Evolutionary conservation across 352 stramenopile genomes (phyloP).

Genomic region (Globisporangium rhizosaccharum): DNA sequence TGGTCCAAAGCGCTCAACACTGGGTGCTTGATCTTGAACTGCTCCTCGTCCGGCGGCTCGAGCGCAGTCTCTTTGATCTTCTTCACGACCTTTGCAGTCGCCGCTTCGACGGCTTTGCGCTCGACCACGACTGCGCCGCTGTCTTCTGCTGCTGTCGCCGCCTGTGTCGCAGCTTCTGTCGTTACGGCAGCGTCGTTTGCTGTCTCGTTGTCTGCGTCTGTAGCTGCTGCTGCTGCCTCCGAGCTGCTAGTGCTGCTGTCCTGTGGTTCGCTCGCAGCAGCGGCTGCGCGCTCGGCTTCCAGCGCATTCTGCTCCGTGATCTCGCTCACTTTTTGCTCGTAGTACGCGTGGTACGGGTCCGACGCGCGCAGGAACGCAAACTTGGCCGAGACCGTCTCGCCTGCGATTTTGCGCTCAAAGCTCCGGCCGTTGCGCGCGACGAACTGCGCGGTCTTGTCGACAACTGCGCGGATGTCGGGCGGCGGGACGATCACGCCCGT

Average conservation of each 20-base stretch:
- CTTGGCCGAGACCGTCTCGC: slow-evolving; percentile 94
- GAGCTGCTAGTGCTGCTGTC: slow-evolving; percentile 5
- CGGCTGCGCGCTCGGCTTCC: slow-evolving; percentile 24
- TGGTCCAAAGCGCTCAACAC: slow-evolving; percentile 91
- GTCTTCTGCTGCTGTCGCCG: slow-evolving; percentile 15
- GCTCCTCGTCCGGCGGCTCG: slow-evolving; percentile 50
- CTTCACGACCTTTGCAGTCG: slow-evolving; percentile 81
- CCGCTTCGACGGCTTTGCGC: slow-evolving; percentile 77
- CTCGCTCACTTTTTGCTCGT: slow-evolving; percentile 94
- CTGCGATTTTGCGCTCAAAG: slow-evolving; percentile 97
- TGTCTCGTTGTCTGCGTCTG: background rate
- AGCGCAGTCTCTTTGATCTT: slow-evolving; percentile 91
- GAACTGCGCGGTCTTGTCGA: slow-evolving; percentile 98
- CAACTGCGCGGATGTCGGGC: slow-evolving; percentile 95
- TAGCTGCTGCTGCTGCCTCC: slow-evolving; percentile 9
- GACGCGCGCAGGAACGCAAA: slow-evolving; percentile 95
- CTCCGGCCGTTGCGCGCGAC: slow-evolving; percentile 96
- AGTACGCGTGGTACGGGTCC: slow-evolving; percentile 98
- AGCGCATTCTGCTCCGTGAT: slow-evolving; percentile 35
- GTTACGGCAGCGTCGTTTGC: slow-evolving; percentile 4
- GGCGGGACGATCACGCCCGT: slow-evolving; percentile 96
- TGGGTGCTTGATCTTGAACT: slow-evolving; percentile 87
- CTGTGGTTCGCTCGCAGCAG: background rate
- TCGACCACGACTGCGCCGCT: slow-evolving; percentile 72
- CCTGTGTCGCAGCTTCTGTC: slow-evolving; percentile 17